phyloP scores from a whole-genome alignment of 352 stramenopile genomes.

The Pythium utonaiense region DNA sequence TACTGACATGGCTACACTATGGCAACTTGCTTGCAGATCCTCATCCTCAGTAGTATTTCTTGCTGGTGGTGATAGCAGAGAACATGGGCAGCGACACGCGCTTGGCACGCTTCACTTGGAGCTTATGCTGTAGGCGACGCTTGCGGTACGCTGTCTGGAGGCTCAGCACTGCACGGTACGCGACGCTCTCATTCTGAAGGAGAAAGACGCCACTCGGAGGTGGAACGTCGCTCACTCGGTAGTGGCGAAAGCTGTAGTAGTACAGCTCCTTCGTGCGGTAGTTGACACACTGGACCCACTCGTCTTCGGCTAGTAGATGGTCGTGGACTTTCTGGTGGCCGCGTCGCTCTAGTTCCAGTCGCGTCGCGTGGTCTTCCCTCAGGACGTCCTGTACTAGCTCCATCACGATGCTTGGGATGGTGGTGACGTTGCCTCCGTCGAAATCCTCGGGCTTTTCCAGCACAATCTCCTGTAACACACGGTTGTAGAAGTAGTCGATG shows the following conservation, averaged over 20 bases:
- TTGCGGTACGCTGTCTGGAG: conserved; percentile 58
- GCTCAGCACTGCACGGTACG: conserved; percentile 47
- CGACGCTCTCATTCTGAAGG: conserved; percentile 41
- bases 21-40: neutral
- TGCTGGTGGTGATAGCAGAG: conserved; percentile 28
- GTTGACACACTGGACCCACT: conserved; percentile 68
- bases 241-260: conserved; percentile 69
- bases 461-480: conserved; percentile 37
- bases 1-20: conserved; percentile 13
- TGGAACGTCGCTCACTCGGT: conserved; percentile 33
- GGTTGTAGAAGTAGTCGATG: conserved; percentile 66
- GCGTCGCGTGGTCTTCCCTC: conserved; percentile 30
- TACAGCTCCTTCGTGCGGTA: conserved; percentile 34
- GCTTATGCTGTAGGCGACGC: conserved; percentile 41
- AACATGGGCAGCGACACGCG: conserved; percentile 53
- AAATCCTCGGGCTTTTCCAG: conserved; percentile 49
- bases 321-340: conserved; percentile 36
- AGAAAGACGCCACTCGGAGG: conserved; percentile 51
- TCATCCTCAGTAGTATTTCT: conserved; percentile 22
- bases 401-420: conserved; percentile 43
- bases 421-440: conserved; percentile 42
- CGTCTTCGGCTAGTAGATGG: conserved; percentile 49
- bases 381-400: conserved; percentile 49
- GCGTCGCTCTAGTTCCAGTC: conserved; percentile 53
- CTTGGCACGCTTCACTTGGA: conserved; percentile 45